Evolutionary conservation across 352 stramenopile species (phyloP), one percentile per base, ranked within the genome.

Genomic region (Phytophthora fragariae): DNA sequence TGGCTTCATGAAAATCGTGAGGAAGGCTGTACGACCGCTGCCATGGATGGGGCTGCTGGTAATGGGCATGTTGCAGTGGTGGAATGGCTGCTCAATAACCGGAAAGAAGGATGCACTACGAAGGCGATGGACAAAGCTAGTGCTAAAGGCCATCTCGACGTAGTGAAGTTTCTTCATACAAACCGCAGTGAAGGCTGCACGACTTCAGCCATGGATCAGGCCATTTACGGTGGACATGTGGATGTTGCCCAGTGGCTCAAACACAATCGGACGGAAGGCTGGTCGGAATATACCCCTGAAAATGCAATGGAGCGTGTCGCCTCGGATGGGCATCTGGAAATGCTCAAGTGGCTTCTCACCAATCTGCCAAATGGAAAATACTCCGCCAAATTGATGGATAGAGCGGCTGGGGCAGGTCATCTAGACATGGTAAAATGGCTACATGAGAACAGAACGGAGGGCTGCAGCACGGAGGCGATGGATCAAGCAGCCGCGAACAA

Each of bases 11-110:
- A n/a, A 6, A 14, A 49, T 10, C 54, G 54, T 9, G 17, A 27
- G 11, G 54, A 60, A 47, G 54, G 54, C 24, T 60, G 54, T 29
- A 47, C 54, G 14, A 19, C 31, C 3, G 10, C 7, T 3, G 54
- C 54, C 15, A 60, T 60, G 54, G 31, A 60, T 11, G 8, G 9
- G 3, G 54, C 54, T 1, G 54, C 54, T n/a, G 33, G 15, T 11
- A 19, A 49, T 37, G 50, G 50, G 10, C 50, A 57, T n/a, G 9
- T 60, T n/a, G 54, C 21, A 9, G 54, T 60, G 3, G 54, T 60
- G n/a, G 19, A 60, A 27, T 60, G 54, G 54, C 54, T 60, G 31
- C 54, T 49, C 21, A 33, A 31, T 15, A 60, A 60, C n/a, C 29
- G 54, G 15, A 44, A 19, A 11, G 31, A 46, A 44, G 54, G 54